Conservation (phyloP, 169 alveolate genomes). For the Plasmodium fragile region DNA sequence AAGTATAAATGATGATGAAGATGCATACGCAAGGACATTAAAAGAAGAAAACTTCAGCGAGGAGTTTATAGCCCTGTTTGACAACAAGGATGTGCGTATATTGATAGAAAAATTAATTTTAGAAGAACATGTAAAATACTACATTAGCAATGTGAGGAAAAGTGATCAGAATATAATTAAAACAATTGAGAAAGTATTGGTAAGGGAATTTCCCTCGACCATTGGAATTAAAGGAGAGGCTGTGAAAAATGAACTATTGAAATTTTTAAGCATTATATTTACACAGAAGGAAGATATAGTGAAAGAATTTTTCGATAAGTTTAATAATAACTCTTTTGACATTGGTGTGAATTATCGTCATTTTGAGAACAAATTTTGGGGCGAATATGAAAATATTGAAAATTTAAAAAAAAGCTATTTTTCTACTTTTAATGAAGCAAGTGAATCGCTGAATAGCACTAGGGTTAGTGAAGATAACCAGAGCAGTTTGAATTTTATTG, state of each 20-base stretch:
- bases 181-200: neutral
- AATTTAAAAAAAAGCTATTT: neutral
- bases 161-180: conserved; percentile 7
- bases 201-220: neutral
- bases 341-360: conserved; percentile 11
- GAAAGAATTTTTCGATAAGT: neutral
- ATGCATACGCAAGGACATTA: neutral
- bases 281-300: neutral
- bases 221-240: conserved; percentile 1
- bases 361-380: neutral
- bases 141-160: neutral
- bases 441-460: neutral
- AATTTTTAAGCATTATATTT: conserved; percentile 18
- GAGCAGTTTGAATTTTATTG: conserved; percentile 1
- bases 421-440: neutral
- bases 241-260: conserved; percentile 1
- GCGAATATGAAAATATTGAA: conserved; percentile 8
- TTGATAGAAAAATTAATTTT: conserved; percentile 8
- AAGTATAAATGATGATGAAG: neutral
- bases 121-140: conserved; percentile 14
- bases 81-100: conserved; percentile 1
- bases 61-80: conserved; percentile 19
- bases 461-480: neutral
- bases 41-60: neutral
- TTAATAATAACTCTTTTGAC: neutral